These are phyloP conservation scores for Purpureocillium lavendulum DNA, from an alignment of 2,329 filamentous ascomycete genomes.

Conservation along the genomic window DNA sequence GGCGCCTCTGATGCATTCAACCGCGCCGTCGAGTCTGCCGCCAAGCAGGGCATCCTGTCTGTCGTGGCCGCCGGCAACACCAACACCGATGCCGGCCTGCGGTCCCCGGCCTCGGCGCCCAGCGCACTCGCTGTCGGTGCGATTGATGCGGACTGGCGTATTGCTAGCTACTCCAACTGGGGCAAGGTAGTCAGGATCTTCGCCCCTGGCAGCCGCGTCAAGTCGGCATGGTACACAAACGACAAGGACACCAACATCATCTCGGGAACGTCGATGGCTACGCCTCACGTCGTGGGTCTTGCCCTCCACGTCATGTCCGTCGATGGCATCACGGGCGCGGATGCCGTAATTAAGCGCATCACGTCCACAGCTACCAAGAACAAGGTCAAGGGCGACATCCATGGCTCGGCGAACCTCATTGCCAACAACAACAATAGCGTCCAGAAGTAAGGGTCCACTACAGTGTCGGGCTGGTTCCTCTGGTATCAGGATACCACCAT, in stretches of 20 bases:
- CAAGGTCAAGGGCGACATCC: slow-evolving; percentile 28
- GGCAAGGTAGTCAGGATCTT: slow-evolving; percentile 41
- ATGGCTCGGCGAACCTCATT: slow-evolving; percentile 36
- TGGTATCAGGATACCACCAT: too few species aligned
- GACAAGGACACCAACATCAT: slow-evolving; percentile 35
- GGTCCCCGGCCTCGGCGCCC: slow-evolving; percentile 22
- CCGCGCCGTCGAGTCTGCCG: slow-evolving; percentile 36
- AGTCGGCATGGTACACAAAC: slow-evolving; percentile 39
- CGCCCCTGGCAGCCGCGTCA: slow-evolving; percentile 37
- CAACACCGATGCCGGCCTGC: slow-evolving; percentile 15
- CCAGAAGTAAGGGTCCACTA: too few species aligned
- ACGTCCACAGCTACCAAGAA: slow-evolving; percentile 30
- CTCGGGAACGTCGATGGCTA: slow-evolving; percentile 57
- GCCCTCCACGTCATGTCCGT: slow-evolving; percentile 38
- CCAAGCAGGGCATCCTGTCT: slow-evolving; percentile 36
- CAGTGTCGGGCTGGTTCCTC: too few species aligned
- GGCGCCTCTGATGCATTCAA: slow-evolving; percentile 36
- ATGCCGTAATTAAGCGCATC: slow-evolving; percentile 32
- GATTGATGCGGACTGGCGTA: slow-evolving; percentile 26
- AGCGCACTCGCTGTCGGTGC: slow-evolving; percentile 25
- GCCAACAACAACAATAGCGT: slow-evolving; percentile 37
- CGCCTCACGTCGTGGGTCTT: slow-evolving; percentile 53
- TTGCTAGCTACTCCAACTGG: slow-evolving; percentile 42
- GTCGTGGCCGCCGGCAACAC: slow-evolving; percentile 49
- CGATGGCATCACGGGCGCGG: slow-evolving; percentile 22